A percentile compares a stretch with the other conserved stretches of the same genome.
Evolutionary conservation across 208 protist genomes (phyloP).

Genomic region (Leishmania arabica): DNA sequence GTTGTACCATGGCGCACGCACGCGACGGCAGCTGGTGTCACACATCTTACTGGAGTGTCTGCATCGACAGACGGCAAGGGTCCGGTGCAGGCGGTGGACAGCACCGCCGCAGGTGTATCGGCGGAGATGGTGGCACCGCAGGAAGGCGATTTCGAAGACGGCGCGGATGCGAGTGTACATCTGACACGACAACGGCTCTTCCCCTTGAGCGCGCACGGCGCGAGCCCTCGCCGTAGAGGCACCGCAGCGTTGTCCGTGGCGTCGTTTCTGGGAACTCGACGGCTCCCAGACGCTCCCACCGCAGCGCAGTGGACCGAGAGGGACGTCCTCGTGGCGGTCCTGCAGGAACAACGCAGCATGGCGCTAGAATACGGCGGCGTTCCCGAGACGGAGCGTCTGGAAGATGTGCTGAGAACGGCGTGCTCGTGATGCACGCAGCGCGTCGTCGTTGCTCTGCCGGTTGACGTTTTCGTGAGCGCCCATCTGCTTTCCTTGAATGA

Average conservation of each 20-base stretch:
- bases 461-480: neutral
- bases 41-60: neutral
- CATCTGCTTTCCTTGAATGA: neutral
- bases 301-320: constrained; percentile 28
- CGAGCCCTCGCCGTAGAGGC: neutral
- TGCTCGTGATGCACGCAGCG: neutral
- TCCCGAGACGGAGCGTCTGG: constrained; percentile 19
- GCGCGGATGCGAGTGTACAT: constrained; percentile 6
- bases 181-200: constrained; percentile 27
- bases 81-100: neutral
- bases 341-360: constrained; percentile 29
- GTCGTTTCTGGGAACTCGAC: constrained; percentile 20
- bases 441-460: neutral
- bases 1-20: constrained; percentile 26
- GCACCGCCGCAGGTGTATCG: neutral
- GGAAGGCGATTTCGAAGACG: neutral
- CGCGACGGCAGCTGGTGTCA: neutral
- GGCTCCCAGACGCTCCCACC: constrained; percentile 19
- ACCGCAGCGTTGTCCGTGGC: neutral
- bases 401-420: constrained; percentile 27
- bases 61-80: neutral
- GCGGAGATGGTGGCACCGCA: neutral
- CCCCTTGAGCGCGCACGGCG: neutral
- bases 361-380: constrained; percentile 19
- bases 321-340: constrained; percentile 23